Evolutionary conservation across 768 basidiomycete species (phyloP).

Genomic region (Termitomyces sp.): DNA sequence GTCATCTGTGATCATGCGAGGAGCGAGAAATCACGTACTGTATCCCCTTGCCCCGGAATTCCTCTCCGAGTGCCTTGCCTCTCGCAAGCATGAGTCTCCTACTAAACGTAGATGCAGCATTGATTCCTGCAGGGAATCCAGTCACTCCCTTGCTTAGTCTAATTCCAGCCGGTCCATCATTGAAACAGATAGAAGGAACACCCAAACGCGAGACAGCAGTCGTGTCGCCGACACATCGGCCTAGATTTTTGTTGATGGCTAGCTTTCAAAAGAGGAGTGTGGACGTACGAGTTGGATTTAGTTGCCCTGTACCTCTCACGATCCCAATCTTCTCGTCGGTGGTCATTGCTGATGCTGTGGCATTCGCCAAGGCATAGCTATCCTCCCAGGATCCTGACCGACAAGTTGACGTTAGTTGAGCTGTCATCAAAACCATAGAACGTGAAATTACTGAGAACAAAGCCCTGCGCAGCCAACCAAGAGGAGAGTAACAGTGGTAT

Average conservation of each 20-base stretch:
- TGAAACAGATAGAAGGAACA: conserved; percentile 46
- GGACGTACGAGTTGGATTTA: conserved; percentile 34
- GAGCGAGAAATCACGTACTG: conserved; percentile 26
- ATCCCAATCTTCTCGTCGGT: conserved; percentile 46
- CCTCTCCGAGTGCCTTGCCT: conserved; percentile 61
- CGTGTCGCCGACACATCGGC: conserved; percentile 49
- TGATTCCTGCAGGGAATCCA: conserved; percentile 61
- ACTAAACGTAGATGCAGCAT: conserved; percentile 52
- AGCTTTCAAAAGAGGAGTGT: not conserved
- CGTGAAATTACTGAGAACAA: conserved; percentile 3
- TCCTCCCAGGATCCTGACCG: conserved; percentile 45
- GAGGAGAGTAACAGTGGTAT: not conserved
- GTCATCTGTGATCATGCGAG: not conserved
- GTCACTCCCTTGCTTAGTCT: conserved; percentile 44
- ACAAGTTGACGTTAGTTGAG: not conserved
- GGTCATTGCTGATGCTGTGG: conserved; percentile 37
- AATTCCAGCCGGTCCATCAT: conserved; percentile 49
- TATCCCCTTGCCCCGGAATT: conserved; percentile 67
- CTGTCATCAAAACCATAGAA: not conserved
- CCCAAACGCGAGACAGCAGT: conserved; percentile 38
- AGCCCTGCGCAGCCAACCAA: not conserved
- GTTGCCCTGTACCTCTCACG: conserved; percentile 44
- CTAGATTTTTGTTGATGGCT: conserved; percentile 19
- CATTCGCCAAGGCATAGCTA: conserved; percentile 37
- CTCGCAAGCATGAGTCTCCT: conserved; percentile 61